Base-by-base conservation (phyloP, 371 early-diverging fungal genomes). In the Haplosporangium sp. region DNA sequence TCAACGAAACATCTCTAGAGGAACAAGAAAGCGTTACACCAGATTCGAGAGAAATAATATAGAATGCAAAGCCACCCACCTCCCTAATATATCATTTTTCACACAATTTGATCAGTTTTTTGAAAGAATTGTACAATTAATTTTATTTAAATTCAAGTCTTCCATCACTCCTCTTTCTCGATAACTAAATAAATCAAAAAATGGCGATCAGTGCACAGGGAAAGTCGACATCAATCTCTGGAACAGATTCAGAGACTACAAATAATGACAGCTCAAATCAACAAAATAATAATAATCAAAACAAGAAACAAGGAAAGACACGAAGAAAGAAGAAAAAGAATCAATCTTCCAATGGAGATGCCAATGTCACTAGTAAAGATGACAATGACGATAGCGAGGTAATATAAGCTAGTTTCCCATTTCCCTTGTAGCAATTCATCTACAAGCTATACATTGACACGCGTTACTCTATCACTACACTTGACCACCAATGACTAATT, bases 281-380 rank as follows among this genome's bases (percentile, higher is more conserved):
- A 19, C 27, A 35, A 35, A 67, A 56, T 50, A 67, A 52, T 34
- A 69, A 44, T 59, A 71, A 53, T 35, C 64, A 47, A 42, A 66
- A 55, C 42, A 79, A 79, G 48, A 67, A 66, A 48, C 61, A 65
- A 5, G 60, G 56, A 52, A 71, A 63, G 57, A 47, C 66, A 15
- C 79, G 79, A 47, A 79, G 74, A 74, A 79, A 71, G 58, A 79
- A 79, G 38, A 79, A 79, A 47, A 74, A 69, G 53, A 61, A 61
- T 6, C 62, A 57, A 6, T 38, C 56, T 34, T 19, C 70, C 61
- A 69, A 62, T 44, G 65, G 64, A 35, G 42, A 38, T 13, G 39
- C 17, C 35, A 39, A 59, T 37, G 60, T 4, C 37, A 37, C 34
- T 1, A 52, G 42, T 42, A 48, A 65, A 27, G 64, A 68, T 4